These are phyloP conservation scores for Fraxinus ornus DNA, from an alignment of 305 asterid genomes.

Conservation along the genomic window DNA sequence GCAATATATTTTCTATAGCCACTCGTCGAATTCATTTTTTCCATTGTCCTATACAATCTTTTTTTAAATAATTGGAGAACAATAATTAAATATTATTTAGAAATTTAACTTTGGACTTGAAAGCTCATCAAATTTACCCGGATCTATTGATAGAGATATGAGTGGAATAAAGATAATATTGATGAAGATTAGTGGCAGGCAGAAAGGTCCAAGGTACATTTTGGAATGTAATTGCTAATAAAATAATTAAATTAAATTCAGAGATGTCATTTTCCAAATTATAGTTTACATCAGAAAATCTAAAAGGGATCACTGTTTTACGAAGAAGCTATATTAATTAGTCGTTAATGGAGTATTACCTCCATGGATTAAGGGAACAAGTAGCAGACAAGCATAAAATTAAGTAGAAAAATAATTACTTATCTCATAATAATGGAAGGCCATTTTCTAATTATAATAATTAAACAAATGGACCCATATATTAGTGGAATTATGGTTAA, in stretches of 20 bases:
- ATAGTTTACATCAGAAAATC: conserved; percentile 37
- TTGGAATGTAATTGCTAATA: neutral
- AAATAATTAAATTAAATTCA: neutral
- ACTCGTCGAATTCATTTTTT: neutral
- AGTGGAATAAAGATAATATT: conserved; percentile 1
- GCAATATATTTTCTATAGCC: neutral
- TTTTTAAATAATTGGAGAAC: neutral
- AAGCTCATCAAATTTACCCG: neutral
- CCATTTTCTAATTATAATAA: conserved; percentile 19
- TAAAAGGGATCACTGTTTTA: conserved; percentile 3
- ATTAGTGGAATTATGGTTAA: conserved; percentile 35
- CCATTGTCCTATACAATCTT: neutral
- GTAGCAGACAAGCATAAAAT: conserved; percentile 19
- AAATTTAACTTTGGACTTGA: neutral
- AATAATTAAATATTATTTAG: neutral
- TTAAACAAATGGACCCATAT: conserved; percentile 5
- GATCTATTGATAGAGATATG: conserved; percentile 18
- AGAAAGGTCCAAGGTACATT: neutral
- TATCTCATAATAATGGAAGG: conserved; percentile 21
- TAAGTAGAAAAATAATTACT: neutral
- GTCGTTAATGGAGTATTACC: conserved; percentile 31
- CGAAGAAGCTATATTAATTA: neutral
- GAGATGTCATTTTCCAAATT: conserved; percentile 33
- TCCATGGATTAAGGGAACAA: conserved; percentile 29
- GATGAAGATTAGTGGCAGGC: neutral